Evolutionary conservation across 371 early-diverging fungal genomes (phyloP).

Genomic region (Mortierella sp.): DNA sequence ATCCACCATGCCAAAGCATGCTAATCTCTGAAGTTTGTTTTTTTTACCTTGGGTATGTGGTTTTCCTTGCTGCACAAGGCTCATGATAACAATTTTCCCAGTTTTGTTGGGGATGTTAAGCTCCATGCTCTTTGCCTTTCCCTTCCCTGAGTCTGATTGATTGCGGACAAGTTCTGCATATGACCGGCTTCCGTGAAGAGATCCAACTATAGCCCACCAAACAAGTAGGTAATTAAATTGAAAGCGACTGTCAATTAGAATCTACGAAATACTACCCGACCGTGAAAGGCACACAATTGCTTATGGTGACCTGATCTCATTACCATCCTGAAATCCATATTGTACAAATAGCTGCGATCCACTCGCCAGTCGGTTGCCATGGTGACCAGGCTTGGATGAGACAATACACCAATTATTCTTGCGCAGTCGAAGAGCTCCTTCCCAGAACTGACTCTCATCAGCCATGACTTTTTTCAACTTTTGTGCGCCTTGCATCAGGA

Average conservation of each 20-base stretch:
- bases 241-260: not conserved
- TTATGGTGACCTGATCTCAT: not conserved
- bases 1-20: too few relatives aligned
- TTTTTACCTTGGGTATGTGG: conserved; percentile 30
- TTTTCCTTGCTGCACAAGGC: conserved; percentile 37
- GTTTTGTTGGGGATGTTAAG: conserved; percentile 46
- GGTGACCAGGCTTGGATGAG: conserved; percentile 54
- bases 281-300: not conserved
- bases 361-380: conserved; percentile 19
- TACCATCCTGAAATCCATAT: conserved; percentile 74
- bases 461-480: conserved; percentile 63
- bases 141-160: conserved; percentile 14
- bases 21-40: not conserved
- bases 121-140: conserved; percentile 42
- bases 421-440: conserved; percentile 71
- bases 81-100: conserved; percentile 37
- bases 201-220: conserved; percentile 53
- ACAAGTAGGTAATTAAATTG: not conserved
- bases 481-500: conserved; percentile 66
- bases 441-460: conserved; percentile 78
- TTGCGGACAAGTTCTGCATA: conserved; percentile 53
- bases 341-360: conserved; percentile 61
- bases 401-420: conserved; percentile 78
- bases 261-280: not conserved
- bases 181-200: conserved; percentile 56